These are phyloP conservation scores for Serendipita sp. DNA, from an alignment of 768 basidiomycete genomes.

Conservation along the genomic window DNA sequence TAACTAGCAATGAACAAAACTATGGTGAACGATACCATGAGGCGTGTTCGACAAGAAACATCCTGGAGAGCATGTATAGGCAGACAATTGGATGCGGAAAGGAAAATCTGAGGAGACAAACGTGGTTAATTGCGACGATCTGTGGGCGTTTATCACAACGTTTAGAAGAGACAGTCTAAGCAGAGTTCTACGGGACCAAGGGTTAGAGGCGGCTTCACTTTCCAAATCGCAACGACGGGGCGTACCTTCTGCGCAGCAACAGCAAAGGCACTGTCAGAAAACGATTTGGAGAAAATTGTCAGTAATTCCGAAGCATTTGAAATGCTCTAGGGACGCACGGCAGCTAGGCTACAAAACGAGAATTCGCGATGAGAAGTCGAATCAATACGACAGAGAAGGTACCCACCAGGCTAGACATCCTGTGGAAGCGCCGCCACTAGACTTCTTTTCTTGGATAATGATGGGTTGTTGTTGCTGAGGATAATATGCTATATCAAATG, in stretches of 20 bases:
- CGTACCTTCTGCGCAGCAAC: slow-evolving; percentile 47
- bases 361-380: slow-evolving; percentile 21
- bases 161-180: neutral
- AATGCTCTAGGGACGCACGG: slow-evolving; percentile 5
- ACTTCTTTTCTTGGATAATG: slow-evolving; percentile 29
- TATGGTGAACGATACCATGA: no score
- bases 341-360: slow-evolving; percentile 9
- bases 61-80: neutral
- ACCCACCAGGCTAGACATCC: slow-evolving; percentile 42
- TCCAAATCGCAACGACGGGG: neutral
- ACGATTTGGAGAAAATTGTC: slow-evolving; percentile 7
- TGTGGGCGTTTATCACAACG: neutral
- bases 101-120: neutral
- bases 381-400: neutral
- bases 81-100: neutral
- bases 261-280: slow-evolving; percentile 23
- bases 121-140: neutral
- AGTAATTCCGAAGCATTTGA: no score
- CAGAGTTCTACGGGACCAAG: neutral
- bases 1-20: neutral
- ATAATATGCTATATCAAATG: neutral
- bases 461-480: slow-evolving; percentile 6
- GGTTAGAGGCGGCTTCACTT: slow-evolving; percentile 18
- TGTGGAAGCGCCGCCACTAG: slow-evolving; percentile 33
- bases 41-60: neutral